A percentile compares a stretch with the other conserved stretches of the same genome.
Evolutionary conservation across 176 grass and related monocot genomes (phyloP).

Genomic region (Bromus sterilis): DNA sequence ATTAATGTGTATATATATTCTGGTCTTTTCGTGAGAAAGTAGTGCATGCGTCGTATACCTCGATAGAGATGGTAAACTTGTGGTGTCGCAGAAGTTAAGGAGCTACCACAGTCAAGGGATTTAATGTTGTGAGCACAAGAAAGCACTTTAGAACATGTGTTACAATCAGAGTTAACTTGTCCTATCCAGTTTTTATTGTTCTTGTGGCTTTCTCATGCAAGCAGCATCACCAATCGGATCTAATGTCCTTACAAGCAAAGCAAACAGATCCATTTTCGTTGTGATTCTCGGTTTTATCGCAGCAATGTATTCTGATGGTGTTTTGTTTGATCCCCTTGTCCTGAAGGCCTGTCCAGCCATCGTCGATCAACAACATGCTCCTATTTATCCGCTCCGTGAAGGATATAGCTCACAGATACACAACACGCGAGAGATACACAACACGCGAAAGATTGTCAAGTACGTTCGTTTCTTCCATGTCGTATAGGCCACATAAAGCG

Average conservation of each 20-base stretch:
- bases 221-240: not conserved
- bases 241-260: not conserved
- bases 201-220: not conserved
- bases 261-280: not conserved
- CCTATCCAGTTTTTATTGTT: not conserved
- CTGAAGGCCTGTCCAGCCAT: too few relatives aligned
- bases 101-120: not conserved
- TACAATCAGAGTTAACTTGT: not conserved
- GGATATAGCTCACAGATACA: too few relatives aligned
- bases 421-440: too few relatives aligned
- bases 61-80: not conserved
- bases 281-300: not conserved
- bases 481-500: too few relatives aligned
- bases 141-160: not conserved
- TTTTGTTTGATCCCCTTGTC: too few relatives aligned
- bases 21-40: not conserved
- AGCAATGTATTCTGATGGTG: too few relatives aligned
- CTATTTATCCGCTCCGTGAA: too few relatives aligned
- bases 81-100: not conserved
- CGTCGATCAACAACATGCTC: too few relatives aligned
- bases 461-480: too few relatives aligned
- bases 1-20: not conserved
- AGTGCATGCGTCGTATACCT: not conserved
- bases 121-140: not conserved
- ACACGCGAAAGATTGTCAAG: too few relatives aligned